Conservation (phyloP, 169 alveolate species). For the Miamiensis avidus region DNA sequence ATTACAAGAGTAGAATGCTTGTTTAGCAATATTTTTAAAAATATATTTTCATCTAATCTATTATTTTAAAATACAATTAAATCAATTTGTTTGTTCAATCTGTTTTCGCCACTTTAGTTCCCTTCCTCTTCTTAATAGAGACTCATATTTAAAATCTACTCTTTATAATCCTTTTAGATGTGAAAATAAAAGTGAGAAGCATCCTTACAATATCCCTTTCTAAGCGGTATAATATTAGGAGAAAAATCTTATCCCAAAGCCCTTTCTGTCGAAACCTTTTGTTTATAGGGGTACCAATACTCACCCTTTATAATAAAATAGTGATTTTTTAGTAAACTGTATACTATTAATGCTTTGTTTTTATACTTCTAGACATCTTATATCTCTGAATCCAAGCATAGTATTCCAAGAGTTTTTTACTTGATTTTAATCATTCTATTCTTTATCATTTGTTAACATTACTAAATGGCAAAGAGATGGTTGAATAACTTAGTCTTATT, state of each 20-base stretch:
- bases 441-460: slow-evolving; percentile 1
- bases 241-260: slow-evolving; percentile 21
- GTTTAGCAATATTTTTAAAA: slow-evolving; percentile 33
- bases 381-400: slow-evolving; percentile 32
- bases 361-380: slow-evolving; percentile 32
- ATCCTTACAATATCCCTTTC: slow-evolving; percentile 2
- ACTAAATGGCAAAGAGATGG: slow-evolving; percentile 37
- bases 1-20: slow-evolving; percentile 43
- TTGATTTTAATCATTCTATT: background rate
- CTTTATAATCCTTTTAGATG: background rate
- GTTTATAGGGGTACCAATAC: slow-evolving; percentile 25
- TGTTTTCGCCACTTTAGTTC: background rate
- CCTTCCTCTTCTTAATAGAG: background rate
- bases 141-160: background rate
- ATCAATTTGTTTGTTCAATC: background rate
- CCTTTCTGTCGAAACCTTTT: slow-evolving; percentile 27
- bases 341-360: no score
- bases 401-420: slow-evolving; percentile 26
- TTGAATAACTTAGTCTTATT: slow-evolving; percentile 25
- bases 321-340: no score
- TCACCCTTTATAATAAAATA: no score
- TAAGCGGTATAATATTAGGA: background rate
- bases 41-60: slow-evolving; percentile 31
- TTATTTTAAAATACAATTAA: slow-evolving; percentile 2
- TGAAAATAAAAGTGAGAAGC: background rate